phyloP scores from a whole-genome alignment of 768 basidiomycete species.

The Rhizopogon roseolus region DNA sequence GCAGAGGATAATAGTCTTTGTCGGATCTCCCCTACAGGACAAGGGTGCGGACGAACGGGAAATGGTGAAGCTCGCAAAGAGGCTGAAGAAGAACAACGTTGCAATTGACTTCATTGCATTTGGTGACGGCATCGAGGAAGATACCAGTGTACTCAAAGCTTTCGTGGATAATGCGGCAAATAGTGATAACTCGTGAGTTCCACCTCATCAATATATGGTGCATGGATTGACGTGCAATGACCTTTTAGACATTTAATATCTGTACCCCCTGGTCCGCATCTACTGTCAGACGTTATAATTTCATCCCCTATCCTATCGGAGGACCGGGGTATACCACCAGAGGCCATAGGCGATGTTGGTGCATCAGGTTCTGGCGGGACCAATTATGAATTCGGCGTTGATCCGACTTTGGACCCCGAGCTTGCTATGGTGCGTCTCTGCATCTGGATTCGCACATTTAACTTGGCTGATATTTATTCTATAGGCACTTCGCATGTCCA shows the following conservation, averaged over 20 bases:
- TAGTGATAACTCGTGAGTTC: conserved; percentile 78
- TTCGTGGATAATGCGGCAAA: conserved; percentile 82
- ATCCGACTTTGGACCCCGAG: conserved; percentile 94
- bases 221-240: not conserved
- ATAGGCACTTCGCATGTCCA: conserved; percentile 93
- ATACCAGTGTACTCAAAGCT: conserved; percentile 64
- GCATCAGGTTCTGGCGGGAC: conserved; percentile 43
- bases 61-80: conserved; percentile 89
- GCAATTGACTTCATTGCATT: conserved; percentile 89
- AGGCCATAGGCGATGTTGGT: conserved; percentile 47
- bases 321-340: conserved; percentile 70
- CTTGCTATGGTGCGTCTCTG: conserved; percentile 77
- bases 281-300: conserved; percentile 81
- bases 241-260: conserved; percentile 69
- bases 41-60: conserved; percentile 67
- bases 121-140: conserved; percentile 84
- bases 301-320: conserved; percentile 78
- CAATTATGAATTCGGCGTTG: conserved; percentile 85
- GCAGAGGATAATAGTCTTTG: conserved; percentile 92
- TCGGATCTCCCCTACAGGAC: conserved; percentile 82
- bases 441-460: conserved; percentile 1
- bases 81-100: conserved; percentile 99
- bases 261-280: conserved; percentile 69
- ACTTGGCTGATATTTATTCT: not conserved
- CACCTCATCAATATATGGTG: not conserved